A percentile compares a stretch with the other conserved stretches of the same genome.
Conservation (phyloP, 2,329 filamentous ascomycete species). For the Xylariaceae sp. region DNA sequence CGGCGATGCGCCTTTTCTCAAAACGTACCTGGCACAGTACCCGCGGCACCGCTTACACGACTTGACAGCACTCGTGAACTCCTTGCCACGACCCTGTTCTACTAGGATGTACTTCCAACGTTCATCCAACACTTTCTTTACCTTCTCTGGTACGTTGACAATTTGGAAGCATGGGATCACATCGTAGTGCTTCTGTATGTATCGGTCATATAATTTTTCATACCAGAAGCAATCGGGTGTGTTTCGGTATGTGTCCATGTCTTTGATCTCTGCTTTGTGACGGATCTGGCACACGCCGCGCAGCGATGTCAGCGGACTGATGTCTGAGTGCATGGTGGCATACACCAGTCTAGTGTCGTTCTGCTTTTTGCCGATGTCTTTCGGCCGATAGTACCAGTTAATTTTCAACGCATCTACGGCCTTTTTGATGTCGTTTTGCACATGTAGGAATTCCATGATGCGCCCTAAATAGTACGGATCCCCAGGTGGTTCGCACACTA, state of each 20-base stretch:
- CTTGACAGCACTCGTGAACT: slow-evolving; percentile 93
- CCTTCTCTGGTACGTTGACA: slow-evolving; percentile 90
- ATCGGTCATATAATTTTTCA: slow-evolving; percentile 94
- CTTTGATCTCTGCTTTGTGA: slow-evolving; percentile 79
- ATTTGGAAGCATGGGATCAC: slow-evolving; percentile 87
- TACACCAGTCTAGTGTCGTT: slow-evolving; percentile 88
- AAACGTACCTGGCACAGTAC: slow-evolving; percentile 81
- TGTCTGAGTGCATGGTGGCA: slow-evolving; percentile 97
- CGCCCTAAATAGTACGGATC: slow-evolving; percentile 97
- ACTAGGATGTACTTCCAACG: slow-evolving; percentile 95
- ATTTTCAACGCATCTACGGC: slow-evolving; percentile 83
- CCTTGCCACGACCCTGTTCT: slow-evolving; percentile 88
- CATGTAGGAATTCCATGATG: slow-evolving; percentile 95
- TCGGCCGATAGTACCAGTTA: slow-evolving; percentile 97
- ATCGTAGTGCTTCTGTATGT: slow-evolving; percentile 97
- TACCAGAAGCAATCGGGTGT: slow-evolving; percentile 89
- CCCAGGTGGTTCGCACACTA: slow-evolving; percentile 93
- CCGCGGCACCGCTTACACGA: slow-evolving; percentile 86
- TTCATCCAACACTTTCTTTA: slow-evolving; percentile 93
- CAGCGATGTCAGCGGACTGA: slow-evolving; percentile 83
- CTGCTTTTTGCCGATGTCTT: slow-evolving; percentile 88
- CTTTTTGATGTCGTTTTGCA: slow-evolving; percentile 64
- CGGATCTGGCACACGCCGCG: slow-evolving; percentile 89
- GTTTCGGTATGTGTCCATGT: slow-evolving; percentile 79
- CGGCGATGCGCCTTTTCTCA: slow-evolving; percentile 11